Evolutionary conservation across 192 early-diverging fungal species (phyloP), one percentile per base, ranked within the genome.

Genomic region (Umbelopsis sp.): DNA sequence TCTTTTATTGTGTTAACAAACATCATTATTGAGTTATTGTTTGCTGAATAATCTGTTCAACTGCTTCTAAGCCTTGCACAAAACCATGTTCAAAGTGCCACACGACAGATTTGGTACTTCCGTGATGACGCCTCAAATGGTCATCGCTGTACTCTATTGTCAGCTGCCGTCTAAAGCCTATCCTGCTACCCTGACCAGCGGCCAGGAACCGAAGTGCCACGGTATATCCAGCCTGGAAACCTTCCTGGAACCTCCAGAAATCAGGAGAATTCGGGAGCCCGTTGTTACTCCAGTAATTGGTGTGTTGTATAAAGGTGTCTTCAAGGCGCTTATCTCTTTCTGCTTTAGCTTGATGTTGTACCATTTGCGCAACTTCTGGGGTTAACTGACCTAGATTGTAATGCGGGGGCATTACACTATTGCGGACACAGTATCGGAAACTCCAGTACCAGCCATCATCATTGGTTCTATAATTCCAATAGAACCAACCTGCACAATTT

Each of bases 391-490:
- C 14, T 32, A 34, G 56, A 32, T 29, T 2, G n/a, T 29, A 62
- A 62, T 34, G 26, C 20, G 56, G 34, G 12, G 56, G 56, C 31
- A 62, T 4, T 16, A 62, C 20, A 16, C 29, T 12, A 34, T 62
- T 62, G 29, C 31, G 56, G 31, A 62, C 56, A 32, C 74, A 75
- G 36, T 70, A 75, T 10, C 59, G 32, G 32, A 75, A 65, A 21
- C 66, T 68, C 47, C 68, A 75, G 21, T 49, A 44, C 59, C 69
- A 69, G 4, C 38, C 51, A 45, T 75, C 74, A 52, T 75, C 68
- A 21, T 34, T 59, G 0, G 68, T 70, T 45, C 66, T 31, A 29
- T 75, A 75, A 16, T 44, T 75, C 56, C 68, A 75, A 32, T 70
- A 75, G 32, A 75, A 75, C 12, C 44, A 36, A 12, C 68, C 74